These are phyloP conservation scores for Tylopilus sp. DNA, from an alignment of 1,284 basidiomycete genomes.

Conservation along the genomic window DNA sequence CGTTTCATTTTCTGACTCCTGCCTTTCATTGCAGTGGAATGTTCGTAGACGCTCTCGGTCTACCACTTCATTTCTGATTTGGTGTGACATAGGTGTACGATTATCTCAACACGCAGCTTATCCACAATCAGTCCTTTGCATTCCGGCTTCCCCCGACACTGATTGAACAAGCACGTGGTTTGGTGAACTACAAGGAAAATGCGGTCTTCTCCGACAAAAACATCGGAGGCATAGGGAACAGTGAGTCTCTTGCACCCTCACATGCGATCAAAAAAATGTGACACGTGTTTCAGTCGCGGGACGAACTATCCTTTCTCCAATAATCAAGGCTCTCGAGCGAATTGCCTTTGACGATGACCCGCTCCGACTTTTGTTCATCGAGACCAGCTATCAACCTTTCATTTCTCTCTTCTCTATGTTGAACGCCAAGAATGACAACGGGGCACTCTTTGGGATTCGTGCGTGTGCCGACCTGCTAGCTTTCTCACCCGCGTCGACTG, in stretches of 20 bases:
- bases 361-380: conserved; percentile 68
- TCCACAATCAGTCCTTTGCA: conserved; percentile 76
- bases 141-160: conserved; percentile 65
- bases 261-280: not conserved
- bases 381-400: conserved; percentile 85
- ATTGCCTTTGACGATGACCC: conserved; percentile 76
- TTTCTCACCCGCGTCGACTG: not conserved
- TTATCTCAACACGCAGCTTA: conserved; percentile 69
- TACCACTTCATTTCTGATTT: conserved; percentile 14
- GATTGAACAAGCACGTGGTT: conserved; percentile 62
- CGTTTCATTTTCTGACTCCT: conserved; percentile 1
- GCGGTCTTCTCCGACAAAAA: conserved; percentile 66
- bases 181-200: conserved; percentile 75
- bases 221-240: conserved; percentile 69
- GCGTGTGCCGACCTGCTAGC: conserved; percentile 26
- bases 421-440: conserved; percentile 48
- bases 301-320: conserved; percentile 66
- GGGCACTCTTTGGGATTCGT: conserved; percentile 63
- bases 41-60: conserved; percentile 38
- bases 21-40: conserved; percentile 49
- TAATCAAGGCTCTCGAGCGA: conserved; percentile 66
- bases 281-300: conserved; percentile 58
- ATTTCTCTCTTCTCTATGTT: conserved; percentile 81
- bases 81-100: conserved; percentile 57
- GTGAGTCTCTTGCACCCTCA: conserved; percentile 37